Conservation (phyloP, 1,139 yeast genomes). For the Candida freyschussii region DNA sequence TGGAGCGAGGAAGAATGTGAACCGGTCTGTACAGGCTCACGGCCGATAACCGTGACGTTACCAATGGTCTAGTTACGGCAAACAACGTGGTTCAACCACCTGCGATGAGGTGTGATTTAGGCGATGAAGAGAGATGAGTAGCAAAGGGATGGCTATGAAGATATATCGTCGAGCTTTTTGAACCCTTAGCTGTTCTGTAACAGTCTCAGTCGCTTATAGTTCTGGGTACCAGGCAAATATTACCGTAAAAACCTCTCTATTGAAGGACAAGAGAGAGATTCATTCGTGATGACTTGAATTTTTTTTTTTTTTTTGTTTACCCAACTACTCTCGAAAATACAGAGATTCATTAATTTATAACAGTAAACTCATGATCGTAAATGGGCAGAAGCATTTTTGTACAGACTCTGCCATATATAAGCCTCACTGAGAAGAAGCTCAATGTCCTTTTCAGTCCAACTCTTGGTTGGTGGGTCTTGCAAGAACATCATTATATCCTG, state of each 20-base stretch:
- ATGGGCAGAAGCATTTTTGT: constrained; percentile 84
- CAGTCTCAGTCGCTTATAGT: no score
- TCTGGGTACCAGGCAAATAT: no score
- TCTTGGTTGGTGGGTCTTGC: constrained; percentile 80
- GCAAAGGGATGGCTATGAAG: no score
- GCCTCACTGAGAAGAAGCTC: constrained; percentile 94
- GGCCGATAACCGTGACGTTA: constrained; percentile 12
- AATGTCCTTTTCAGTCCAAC: constrained; percentile 86
- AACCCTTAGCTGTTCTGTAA: no score
- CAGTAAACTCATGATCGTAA: constrained; percentile 35
- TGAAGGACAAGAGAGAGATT: no score
- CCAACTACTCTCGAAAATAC: not conserved
- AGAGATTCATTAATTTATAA: not conserved
- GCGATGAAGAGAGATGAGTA: no score
- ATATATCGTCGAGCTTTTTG: no score
- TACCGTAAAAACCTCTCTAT: no score
- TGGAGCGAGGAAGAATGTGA: constrained; percentile 3
- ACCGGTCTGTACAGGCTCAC: constrained; percentile 12
- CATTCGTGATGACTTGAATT: no score
- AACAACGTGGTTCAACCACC: constrained; percentile 11
- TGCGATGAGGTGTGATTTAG: constrained; percentile 4
- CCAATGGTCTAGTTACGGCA: not conserved
- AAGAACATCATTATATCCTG: constrained; percentile 89
- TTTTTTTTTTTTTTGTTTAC: constrained; percentile 1
- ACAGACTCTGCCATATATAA: constrained; percentile 90